Base-by-base conservation (phyloP, 2,329 filamentous ascomycete genomes). In the Endoconidiophora laricicola region DNA sequence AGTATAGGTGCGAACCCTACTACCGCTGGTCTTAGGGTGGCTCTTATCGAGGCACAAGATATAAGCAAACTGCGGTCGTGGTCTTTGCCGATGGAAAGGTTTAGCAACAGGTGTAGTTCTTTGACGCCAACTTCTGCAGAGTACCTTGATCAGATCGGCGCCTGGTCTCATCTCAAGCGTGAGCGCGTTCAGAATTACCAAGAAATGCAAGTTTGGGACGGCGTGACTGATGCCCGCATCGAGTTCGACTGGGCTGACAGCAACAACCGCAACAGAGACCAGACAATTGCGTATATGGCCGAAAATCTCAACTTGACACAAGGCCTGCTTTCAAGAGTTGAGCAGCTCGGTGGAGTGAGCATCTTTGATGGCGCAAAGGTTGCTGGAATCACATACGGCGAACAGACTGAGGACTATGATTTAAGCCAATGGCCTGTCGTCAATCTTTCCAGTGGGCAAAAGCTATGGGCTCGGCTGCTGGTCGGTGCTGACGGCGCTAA, bases 151-250 rank as follows among this genome's bases (percentile, higher is more conserved):
- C 70, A 74, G 3, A 91, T 94, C 54, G 91, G 90, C 36, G 87
- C 83, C 46, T 96, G 90, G 91, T 61, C 71, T 5, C 79, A 93
- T 60, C 69, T 95, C 54, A 74, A 84, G 57, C 67, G 71, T 40
- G 69, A 76, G 4, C 78, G 91, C 29, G 77, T 91, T 33, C 88
- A 95, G 67, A 75, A 80, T 1, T 98, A 95, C 64, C 81, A 93
- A 53, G 84, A 90, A 58, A 98, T 98, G 91, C 83, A 94, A 63
- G 91, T 96, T 29, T 98, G 93, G 91, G 91, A 98, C 63, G 93
- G 90, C 55, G 78, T 94, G 51, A 85, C 83, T 39, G 87, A 79
- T 53, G 85, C 87, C 36, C 78, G 81, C 57, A 91, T 98, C 62
- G 83, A 86, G 57, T 98, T 98, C 63, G 84, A 91, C 66, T 84